Conservation (phyloP, 1,139 yeast genomes). For the Pneumocystis oryctolagi region DNA sequence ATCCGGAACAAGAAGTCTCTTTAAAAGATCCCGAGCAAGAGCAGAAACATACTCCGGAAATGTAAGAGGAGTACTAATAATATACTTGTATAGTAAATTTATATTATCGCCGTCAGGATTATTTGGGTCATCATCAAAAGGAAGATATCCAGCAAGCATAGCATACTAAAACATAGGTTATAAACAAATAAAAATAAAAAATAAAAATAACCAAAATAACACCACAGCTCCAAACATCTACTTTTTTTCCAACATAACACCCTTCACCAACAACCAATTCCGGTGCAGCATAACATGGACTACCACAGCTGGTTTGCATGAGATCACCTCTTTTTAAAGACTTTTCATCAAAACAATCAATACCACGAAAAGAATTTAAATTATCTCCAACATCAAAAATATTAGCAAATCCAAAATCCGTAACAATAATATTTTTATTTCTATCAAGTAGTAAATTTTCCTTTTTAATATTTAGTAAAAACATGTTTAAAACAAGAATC, state of each 20-base stretch:
- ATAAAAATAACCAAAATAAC: constrained; percentile 39
- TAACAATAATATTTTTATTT: constrained; percentile 62
- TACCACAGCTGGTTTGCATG: constrained; percentile 94
- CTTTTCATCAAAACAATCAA: not conserved
- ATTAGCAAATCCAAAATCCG: constrained; percentile 87
- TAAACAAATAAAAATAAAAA: not conserved
- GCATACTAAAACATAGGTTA: constrained; percentile 37
- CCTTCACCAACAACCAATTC: constrained; percentile 78
- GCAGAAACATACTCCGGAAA: constrained; percentile 92
- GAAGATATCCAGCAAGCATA: constrained; percentile 92
- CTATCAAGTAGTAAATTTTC: constrained; percentile 59
- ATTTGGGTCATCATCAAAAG: constrained; percentile 93
- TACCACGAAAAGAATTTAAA: not conserved
- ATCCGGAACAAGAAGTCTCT: constrained; percentile 72
- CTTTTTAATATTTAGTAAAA: constrained; percentile 1
- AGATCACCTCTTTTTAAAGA: constrained; percentile 32
- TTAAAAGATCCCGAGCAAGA: constrained; percentile 73
- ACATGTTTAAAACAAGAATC: constrained; percentile 20
- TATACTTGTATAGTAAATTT: constrained; percentile 77
- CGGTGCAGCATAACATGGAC: constrained; percentile 98
- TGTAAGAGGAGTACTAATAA: constrained; percentile 77
- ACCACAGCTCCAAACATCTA: constrained; percentile 95
- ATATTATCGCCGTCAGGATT: constrained; percentile 95
- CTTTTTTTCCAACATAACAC: constrained; percentile 86
- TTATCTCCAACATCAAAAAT: constrained; percentile 34